These are phyloP conservation scores for Pholiota conissans DNA, from an alignment of 768 basidiomycete species.

Conservation along the genomic window DNA sequence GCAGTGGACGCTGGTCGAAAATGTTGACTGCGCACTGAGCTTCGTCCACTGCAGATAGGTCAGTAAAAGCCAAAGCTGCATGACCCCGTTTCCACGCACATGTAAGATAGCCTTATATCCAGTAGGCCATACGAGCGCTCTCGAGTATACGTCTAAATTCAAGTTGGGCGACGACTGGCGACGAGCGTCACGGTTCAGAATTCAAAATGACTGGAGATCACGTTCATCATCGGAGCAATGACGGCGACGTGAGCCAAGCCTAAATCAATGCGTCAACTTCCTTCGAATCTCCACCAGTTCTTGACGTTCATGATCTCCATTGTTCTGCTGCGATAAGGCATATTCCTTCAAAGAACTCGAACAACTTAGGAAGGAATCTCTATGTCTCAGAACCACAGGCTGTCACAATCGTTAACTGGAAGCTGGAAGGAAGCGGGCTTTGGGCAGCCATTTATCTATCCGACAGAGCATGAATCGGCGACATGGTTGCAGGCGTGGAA, in stretches of 20 bases:
- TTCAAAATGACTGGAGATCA: too few species aligned
- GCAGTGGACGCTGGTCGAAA: neutral
- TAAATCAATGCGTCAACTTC: neutral
- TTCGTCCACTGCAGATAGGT: neutral
- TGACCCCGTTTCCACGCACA: neutral
- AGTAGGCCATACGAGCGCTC: too few species aligned
- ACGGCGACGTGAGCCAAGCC: neutral
- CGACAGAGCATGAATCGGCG: conserved; percentile 31
- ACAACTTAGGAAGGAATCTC: neutral
- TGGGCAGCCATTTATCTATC: conserved; percentile 18
- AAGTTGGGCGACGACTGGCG: too few species aligned
- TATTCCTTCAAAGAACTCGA: conserved; percentile 2
- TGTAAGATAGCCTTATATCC: neutral
- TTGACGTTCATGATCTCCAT: conserved; percentile 10
- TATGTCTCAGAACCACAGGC: conserved; percentile 37
- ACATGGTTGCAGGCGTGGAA: conserved; percentile 64
- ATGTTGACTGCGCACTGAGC: neutral
- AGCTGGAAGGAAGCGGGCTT: conserved; percentile 29
- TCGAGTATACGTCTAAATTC: too few species aligned
- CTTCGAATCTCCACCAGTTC: conserved; percentile 1
- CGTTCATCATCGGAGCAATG: conserved; percentile 15
- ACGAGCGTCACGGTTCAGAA: too few species aligned
- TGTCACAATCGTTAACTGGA: conserved; percentile 37
- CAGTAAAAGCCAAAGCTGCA: neutral
- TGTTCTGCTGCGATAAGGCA: conserved; percentile 6